phyloP scores from a whole-genome alignment of 2,329 filamentous ascomycete species.

The Calonectria ilicicola region DNA sequence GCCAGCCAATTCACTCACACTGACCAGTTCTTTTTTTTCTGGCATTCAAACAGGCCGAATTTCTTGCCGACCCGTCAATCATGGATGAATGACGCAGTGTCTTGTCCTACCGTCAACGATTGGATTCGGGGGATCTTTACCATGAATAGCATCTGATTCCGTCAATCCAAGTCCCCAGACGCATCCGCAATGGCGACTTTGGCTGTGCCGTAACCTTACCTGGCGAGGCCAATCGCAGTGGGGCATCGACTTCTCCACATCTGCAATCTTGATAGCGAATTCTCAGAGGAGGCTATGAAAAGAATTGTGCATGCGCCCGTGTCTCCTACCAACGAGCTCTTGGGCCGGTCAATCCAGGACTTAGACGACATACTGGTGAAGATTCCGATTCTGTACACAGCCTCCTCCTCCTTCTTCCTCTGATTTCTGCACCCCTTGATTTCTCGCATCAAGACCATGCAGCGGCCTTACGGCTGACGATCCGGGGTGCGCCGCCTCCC shows the following conservation, averaged over 20 bases:
- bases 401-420: conserved; percentile 13
- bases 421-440: conserved; percentile 32
- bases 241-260: conserved; percentile 33
- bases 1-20: not conserved
- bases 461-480: conserved; percentile 35
- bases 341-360: not conserved
- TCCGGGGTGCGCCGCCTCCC: conserved; percentile 39
- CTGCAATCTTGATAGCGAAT: conserved; percentile 38
- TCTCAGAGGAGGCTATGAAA: conserved; percentile 19
- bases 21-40: not conserved
- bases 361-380: not conserved
- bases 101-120: not conserved
- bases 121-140: conserved; percentile 1
- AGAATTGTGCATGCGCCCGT: conserved; percentile 21
- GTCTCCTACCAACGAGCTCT: conserved; percentile 6
- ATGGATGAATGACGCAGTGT: not conserved
- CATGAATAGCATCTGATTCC: conserved; percentile 20
- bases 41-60: not conserved
- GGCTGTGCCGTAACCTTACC: conserved; percentile 35
- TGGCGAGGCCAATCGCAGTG: conserved; percentile 35
- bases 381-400: not conserved
- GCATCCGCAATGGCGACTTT: conserved; percentile 29
- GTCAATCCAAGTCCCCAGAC: conserved; percentile 32
- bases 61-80: not conserved
- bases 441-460: conserved; percentile 40